Base-by-base conservation (phyloP, 306 rosid species). In the Malus asiatica region DNA sequence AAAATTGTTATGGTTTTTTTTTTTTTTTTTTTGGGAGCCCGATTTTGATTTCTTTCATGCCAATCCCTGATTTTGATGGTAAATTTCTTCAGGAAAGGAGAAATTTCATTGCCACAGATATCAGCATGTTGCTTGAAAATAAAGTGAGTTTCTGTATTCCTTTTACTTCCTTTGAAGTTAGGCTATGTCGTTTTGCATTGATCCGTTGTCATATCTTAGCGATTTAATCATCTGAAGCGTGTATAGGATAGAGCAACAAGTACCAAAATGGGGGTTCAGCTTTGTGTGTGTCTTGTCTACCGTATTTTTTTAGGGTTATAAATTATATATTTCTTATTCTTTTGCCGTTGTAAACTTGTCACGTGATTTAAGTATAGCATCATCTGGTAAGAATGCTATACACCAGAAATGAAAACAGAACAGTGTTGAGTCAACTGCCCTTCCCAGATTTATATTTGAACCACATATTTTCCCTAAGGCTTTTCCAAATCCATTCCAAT, bases 91-190 rank as follows among this genome's bases (percentile, higher is more conserved):
- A 95, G 99, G 97, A 92, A 90, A 82, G 97, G 93, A 83, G 96
- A 91, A 57, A 80, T 82, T 81, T 83, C 93, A 65, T 84, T 95
- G 89, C 97, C 97, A 13, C 99, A 92, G 84, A 90, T 95, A 82
- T 83, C 97, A 68, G 83, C 97, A 40, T 87, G 88, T 83, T 95
- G 90, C 79, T 80, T 95, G 75, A 88, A 97, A 88, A 90, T 95
- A 79, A 88, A 88, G 99, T 95, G 84, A 90, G 84, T 73, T 77
- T 74, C 75, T 73, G 62, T 4, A 32, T 66, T 82, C 80, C 61
- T 66, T 8, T 83, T 75, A 68, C 78, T 71, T 78, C 52, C 79
- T 80, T 61, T 44, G 35, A 79, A 46, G 27, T 73, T 73, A 9
- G 44, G 53, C 29, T 52, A 18, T 11, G 45, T 60, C 8, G 65